phyloP scores from a whole-genome alignment of 805 yeast species.

The Millerago galiae region DNA sequence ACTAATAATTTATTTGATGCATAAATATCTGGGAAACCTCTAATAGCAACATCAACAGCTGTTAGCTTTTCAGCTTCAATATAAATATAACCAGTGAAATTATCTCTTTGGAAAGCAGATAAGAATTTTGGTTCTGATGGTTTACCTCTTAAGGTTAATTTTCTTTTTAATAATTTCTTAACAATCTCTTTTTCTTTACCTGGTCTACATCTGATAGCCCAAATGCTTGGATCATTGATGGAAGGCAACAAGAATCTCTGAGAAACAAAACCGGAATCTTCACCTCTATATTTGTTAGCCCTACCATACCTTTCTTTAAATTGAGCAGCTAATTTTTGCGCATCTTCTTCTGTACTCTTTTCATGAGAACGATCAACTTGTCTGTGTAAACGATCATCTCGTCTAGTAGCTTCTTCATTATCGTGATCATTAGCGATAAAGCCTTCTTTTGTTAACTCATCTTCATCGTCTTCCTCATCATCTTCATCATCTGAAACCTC shows the following conservation, averaged over 20 bases:
- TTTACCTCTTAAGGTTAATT: conserved; percentile 67
- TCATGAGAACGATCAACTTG: conserved; percentile 86
- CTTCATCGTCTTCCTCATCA: conserved; percentile 90
- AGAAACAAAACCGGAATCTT: conserved; percentile 76
- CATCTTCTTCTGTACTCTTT: conserved; percentile 87
- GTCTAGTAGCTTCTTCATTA: conserved; percentile 40
- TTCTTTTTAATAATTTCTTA: conserved; percentile 76
- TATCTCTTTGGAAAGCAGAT: conserved; percentile 91
- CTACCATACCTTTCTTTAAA: conserved; percentile 90
- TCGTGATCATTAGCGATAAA: conserved; percentile 73
- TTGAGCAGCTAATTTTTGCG: conserved; percentile 87
- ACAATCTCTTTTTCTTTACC: conserved; percentile 92
- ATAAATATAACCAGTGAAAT: conserved; percentile 86
- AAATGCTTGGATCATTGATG: conserved; percentile 91
- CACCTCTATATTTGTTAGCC: conserved; percentile 77
- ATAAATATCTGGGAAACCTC: conserved; percentile 86
- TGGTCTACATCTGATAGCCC: conserved; percentile 91
- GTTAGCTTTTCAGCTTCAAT: conserved; percentile 91
- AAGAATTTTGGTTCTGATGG: conserved; percentile 75
- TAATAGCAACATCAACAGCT: conserved; percentile 82
- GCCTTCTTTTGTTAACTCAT: conserved; percentile 80
- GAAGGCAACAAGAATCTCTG: conserved; percentile 92
- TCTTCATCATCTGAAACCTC: conserved; percentile 98
- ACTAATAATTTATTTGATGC: conserved; percentile 70
- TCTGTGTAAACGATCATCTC: conserved; percentile 80